Evolutionary conservation across 2,329 filamentous ascomycete species (phyloP).

Genomic region (Sordariomycetes sp.): DNA sequence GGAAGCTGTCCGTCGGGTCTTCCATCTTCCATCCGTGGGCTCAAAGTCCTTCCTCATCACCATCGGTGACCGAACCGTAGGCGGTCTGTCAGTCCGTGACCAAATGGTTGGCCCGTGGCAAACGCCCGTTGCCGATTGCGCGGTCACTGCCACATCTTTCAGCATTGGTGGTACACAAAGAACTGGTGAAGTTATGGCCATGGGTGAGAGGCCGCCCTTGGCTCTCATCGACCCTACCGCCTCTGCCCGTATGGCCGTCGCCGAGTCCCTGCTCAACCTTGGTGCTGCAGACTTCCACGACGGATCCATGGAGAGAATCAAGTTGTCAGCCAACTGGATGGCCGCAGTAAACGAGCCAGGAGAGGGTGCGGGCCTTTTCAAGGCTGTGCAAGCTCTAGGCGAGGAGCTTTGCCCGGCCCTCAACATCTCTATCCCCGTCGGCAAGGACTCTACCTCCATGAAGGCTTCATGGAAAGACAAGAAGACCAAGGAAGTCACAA

Average conservation of each 20-base stretch:
- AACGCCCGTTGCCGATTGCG: constrained; percentile 85
- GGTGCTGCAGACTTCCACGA: constrained; percentile 66
- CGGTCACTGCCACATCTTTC: constrained; percentile 80
- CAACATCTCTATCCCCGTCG: constrained; percentile 90
- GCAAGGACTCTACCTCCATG: constrained; percentile 98
- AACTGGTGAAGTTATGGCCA: constrained; percentile 93
- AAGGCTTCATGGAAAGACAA: constrained; percentile 88
- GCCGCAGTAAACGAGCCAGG: constrained; percentile 88
- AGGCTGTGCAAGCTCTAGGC: constrained; percentile 87
- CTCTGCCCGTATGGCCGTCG: constrained; percentile 93
- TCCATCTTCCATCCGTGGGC: constrained; percentile 81
- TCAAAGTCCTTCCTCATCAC: constrained; percentile 97
- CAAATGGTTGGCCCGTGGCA: constrained; percentile 98
- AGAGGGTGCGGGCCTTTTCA: constrained; percentile 85
- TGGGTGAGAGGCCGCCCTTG: constrained; percentile 85
- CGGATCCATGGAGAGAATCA: constrained; percentile 67
- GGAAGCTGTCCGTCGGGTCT: constrained; percentile 70
- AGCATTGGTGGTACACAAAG: constrained; percentile 54
- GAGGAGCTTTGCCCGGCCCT: constrained; percentile 85
- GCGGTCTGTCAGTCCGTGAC: constrained; percentile 78
- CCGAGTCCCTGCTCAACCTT: constrained; percentile 86
- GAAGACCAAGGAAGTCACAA: constrained; percentile 57
- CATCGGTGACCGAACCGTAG: constrained; percentile 87
- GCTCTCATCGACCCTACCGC: constrained; percentile 84
- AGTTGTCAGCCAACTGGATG: constrained; percentile 98